Conservation (phyloP, 2,329 filamentous ascomycete genomes). For the Aspergillus pseudoglaucus region DNA sequence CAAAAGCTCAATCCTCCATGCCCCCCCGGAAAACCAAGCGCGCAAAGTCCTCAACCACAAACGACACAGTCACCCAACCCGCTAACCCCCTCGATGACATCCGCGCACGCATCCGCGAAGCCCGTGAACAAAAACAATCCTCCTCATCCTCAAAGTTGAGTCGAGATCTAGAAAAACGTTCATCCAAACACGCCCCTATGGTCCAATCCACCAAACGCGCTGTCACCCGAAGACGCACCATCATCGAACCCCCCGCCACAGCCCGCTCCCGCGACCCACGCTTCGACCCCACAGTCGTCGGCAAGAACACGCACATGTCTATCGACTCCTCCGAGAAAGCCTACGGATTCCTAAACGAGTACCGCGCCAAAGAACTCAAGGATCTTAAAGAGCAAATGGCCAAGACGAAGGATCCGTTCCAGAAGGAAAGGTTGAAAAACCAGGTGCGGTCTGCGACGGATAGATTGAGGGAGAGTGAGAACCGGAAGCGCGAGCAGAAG, state of each 20-base stretch:
- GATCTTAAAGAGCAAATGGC: slow-evolving; percentile 64
- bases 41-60: slow-evolving; percentile 13
- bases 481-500: slow-evolving; percentile 62
- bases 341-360: slow-evolving; percentile 83
- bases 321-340: slow-evolving; percentile 56
- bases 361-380: slow-evolving; percentile 75
- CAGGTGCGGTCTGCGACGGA: slow-evolving; percentile 73
- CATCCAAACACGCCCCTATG: slow-evolving; percentile 83
- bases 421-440: slow-evolving; percentile 65
- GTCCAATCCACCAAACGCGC: slow-evolving; percentile 76
- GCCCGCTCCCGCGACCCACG: slow-evolving; percentile 75
- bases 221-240: slow-evolving; percentile 72
- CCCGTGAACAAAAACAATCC: slow-evolving; percentile 35
- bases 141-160: slow-evolving; percentile 20
- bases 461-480: slow-evolving; percentile 62
- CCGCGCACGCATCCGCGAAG: slow-evolving; percentile 34
- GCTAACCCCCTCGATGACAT: slow-evolving; percentile 32
- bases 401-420: slow-evolving; percentile 57
- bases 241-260: slow-evolving; percentile 51
- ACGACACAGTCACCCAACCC: slow-evolving; percentile 11
- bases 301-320: slow-evolving; percentile 25
- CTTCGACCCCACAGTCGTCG: slow-evolving; percentile 62
- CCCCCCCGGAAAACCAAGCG: slow-evolving; percentile 32
- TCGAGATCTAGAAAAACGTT: slow-evolving; percentile 33
- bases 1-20: slow-evolving; percentile 72